These are phyloP conservation scores for Acrodontium crateriforme DNA, from an alignment of 2,329 filamentous ascomycete genomes.

Conservation along the genomic window DNA sequence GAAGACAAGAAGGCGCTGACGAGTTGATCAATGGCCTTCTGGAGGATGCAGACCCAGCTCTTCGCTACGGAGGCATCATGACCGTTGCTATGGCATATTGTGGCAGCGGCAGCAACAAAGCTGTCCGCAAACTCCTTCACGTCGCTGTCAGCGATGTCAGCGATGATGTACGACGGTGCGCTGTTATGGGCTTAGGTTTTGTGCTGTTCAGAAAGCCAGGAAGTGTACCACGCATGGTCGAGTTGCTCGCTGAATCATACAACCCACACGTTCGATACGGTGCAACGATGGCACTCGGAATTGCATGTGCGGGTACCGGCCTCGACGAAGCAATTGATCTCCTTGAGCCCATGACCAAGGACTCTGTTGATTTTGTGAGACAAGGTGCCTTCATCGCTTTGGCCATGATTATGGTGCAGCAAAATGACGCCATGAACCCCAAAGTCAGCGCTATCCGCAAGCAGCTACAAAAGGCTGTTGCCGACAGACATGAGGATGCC, in stretches of 20 bases:
- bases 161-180: constrained; percentile 88
- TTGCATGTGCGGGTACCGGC: constrained; percentile 92
- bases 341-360: constrained; percentile 98
- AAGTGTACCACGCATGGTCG: constrained; percentile 96
- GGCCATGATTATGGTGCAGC: constrained; percentile 98
- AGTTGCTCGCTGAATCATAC: constrained; percentile 94
- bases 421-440: constrained; percentile 97
- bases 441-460: constrained; percentile 87
- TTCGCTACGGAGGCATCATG: constrained; percentile 95
- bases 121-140: constrained; percentile 87
- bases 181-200: constrained; percentile 95
- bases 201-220: constrained; percentile 96
- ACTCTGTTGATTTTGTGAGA: constrained; percentile 94
- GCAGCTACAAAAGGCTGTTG: constrained; percentile 83
- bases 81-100: constrained; percentile 97
- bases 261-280: constrained; percentile 97
- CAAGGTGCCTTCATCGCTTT: constrained; percentile 90
- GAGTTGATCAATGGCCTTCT: constrained; percentile 87
- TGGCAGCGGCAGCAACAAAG: constrained; percentile 95
- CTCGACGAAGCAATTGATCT: constrained; percentile 93
- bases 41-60: constrained; percentile 81
- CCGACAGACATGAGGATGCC: constrained; percentile 91
- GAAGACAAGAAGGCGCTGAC: constrained; percentile 85
- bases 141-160: constrained; percentile 96
- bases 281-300: constrained; percentile 94